phyloP scores from a whole-genome alignment of 2,329 filamentous ascomycete genomes.

The Cadophora luteo-olivacea region DNA sequence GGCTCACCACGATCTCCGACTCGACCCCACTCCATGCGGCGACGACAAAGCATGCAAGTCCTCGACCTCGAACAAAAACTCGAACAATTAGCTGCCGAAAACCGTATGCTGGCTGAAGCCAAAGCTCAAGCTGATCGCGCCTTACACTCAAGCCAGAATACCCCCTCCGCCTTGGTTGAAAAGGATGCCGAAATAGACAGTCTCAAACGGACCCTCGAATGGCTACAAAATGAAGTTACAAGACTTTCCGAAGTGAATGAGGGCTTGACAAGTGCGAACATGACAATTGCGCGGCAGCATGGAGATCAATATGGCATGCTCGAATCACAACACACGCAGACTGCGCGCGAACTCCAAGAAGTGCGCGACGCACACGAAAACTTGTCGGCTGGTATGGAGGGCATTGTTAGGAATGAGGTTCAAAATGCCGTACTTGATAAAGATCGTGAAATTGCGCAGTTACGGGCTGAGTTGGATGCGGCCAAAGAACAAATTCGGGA shows the following conservation, averaged over 20 bases:
- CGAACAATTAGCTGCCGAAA: constrained; percentile 85
- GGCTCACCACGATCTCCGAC: constrained; percentile 91
- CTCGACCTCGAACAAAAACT: constrained; percentile 88
- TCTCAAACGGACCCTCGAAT: constrained; percentile 78
- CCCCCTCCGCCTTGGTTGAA: constrained; percentile 75
- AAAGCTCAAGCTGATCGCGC: constrained; percentile 72
- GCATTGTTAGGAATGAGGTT: constrained; percentile 66
- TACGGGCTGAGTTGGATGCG: constrained; percentile 77
- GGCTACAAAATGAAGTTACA: constrained; percentile 81
- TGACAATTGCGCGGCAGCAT: constrained; percentile 77
- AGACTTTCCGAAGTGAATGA: constrained; percentile 85
- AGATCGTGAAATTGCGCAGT: constrained; percentile 79
- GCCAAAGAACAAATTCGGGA: constrained; percentile 68
- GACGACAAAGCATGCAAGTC: constrained; percentile 96
- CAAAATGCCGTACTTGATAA: constrained; percentile 75
- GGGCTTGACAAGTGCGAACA: constrained; percentile 77
- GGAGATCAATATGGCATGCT: constrained; percentile 73
- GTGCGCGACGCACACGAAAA: constrained; percentile 68
- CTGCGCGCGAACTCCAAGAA: constrained; percentile 72
- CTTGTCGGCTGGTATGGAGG: constrained; percentile 67
- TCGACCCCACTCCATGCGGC: constrained; percentile 92
- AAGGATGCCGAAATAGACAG: constrained; percentile 87
- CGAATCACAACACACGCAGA: constrained; percentile 69
- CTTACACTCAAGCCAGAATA: constrained; percentile 64
- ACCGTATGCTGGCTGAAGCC: constrained; percentile 77